These are phyloP conservation scores for Botrytis paeoniae DNA, from an alignment of 2,329 filamentous ascomycete species.

Conservation along the genomic window DNA sequence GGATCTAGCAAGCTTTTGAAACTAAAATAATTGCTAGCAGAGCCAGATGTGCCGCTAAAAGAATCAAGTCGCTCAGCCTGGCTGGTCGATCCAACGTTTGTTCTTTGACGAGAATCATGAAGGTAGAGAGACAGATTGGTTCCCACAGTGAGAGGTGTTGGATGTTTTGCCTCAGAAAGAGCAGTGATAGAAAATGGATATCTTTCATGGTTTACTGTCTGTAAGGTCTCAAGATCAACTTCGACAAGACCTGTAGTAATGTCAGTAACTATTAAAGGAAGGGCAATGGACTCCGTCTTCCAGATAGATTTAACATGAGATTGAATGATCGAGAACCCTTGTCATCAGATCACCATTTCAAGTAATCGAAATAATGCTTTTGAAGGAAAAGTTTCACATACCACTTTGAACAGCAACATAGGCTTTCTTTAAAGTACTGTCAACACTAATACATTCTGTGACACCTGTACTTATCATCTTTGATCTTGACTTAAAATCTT, in stretches of 20 bases:
- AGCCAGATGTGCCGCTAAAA: slow-evolving; percentile 32
- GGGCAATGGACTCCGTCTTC: not conserved
- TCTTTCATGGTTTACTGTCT: slow-evolving; percentile 63
- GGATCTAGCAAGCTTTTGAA: slow-evolving; percentile 40
- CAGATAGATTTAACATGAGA: not conserved
- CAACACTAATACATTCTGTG: slow-evolving; percentile 79
- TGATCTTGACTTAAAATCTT: slow-evolving; percentile 46
- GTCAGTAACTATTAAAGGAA: not conserved
- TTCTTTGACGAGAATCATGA: slow-evolving; percentile 64
- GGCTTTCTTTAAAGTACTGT: slow-evolving; percentile 63
- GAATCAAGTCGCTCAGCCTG: slow-evolving; percentile 30
- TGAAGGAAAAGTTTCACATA: slow-evolving; percentile 39
- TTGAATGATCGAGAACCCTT: not conserved
- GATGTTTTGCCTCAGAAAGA: slow-evolving; percentile 65
- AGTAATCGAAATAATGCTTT: not conserved
- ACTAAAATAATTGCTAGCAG: slow-evolving; percentile 28
- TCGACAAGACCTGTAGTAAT: slow-evolving; percentile 61
- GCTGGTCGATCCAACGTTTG: slow-evolving; percentile 28
- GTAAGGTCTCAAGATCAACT: slow-evolving; percentile 73
- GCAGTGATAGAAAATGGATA: slow-evolving; percentile 84
- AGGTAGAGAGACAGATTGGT: slow-evolving; percentile 79
- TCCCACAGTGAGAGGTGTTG: slow-evolving; percentile 76
- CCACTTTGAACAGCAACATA: slow-evolving; percentile 78
- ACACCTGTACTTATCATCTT: slow-evolving; percentile 70
- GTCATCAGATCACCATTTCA: not conserved